Base-by-base conservation (phyloP, 768 basidiomycete genomes). In the Pleurotus sapidus region DNA sequence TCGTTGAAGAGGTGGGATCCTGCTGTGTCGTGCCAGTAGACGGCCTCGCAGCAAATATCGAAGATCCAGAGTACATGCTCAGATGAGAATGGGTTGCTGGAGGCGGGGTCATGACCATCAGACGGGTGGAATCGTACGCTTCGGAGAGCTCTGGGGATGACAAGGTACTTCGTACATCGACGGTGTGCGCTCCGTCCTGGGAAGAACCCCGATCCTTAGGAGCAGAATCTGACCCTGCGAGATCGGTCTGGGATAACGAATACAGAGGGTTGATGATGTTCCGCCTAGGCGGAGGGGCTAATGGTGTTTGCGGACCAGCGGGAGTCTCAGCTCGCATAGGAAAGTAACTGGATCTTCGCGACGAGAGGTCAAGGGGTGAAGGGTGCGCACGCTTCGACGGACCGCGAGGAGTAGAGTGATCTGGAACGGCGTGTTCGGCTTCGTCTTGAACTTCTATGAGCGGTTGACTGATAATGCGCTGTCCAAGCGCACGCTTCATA, bases 311-410 rank as follows among this genome's bases (percentile, higher is more conserved):
- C 18, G 77, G 83, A 8, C 78, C 81, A 12, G 74, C 67, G 11
- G 89, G 90, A 0, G 87, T 89, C 59, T 87, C 86, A 12, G 82
- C 84, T 14, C 89, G 84, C 34, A 73, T 60, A 18, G 83, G 82
- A 39, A 81, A 70, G 45, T 77, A 77, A 59, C 74, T 81, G 5
- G 77, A 71, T 48, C 72, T 70, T 37, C 72, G 70, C 38, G 77
- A 74, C 55, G 20, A 27, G 46, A 60, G 55, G 11, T 45, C 56
- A 49, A 61, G 53, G 55, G 64, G 62, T 37, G 56, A 57, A 27
- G 62, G 68, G 56, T 65, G 67, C 9, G 3, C 42, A 45, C n/a
- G n/a, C n/a, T 45, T 45, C 2, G 66, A 64, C 57, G 64, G 67
- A 58, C 73, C 69, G 40, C 39, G 37, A 4, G 51, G 51, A 20